Base-by-base conservation (phyloP, 2,329 filamentous ascomycete genomes). In the Chrysoporthe puriensis region DNA sequence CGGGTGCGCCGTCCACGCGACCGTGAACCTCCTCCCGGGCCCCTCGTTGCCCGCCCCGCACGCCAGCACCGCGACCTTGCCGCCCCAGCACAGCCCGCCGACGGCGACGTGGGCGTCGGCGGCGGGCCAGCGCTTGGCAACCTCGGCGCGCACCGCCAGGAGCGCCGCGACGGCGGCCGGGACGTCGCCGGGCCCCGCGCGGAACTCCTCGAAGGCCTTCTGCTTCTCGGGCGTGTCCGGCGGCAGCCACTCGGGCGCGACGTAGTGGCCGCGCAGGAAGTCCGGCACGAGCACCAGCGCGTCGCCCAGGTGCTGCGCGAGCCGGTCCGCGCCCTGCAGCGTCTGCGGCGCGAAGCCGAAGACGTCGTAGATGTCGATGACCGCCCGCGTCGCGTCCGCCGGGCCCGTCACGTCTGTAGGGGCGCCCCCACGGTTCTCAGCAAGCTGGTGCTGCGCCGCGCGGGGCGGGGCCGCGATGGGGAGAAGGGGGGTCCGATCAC, bases 81-180 rank as follows among this genome's bases (percentile, higher is more conserved):
- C 82, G 43, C 84, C 83, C 82, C 83, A 86, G 73, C 84, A 86
- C 6, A 85, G 73, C 2, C 84, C 84, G 64, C 84, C 79, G 4
- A 79, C 73, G 0, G 77, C 83, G 77, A 77, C 73, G 42, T 81
- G 83, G 32, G 74, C 79, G 62, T 79, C 74, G 1, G 81, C 78
- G 2, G 64, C 71, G 0, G 78, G 76, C 70, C 76, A 84, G 48
- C 67, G 73, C 21, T 69, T 67, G 34, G 73, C 76, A 7, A 77
- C 74, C 21, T 73, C 78, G 54, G 71, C 70, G 2, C 80, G 72
- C 1, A 80, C 70, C 11, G 70, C 70, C 21, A 77, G 64, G 40
- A 84, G 64, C 43, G 74, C 74, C 6, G 71, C 73, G 9, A 76
- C 67, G 54, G 75, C 78, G 7, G 69, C 68, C 0, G 62, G 62